These are phyloP conservation scores for thale cress (Arabidopsis thaliana) DNA, from an alignment of 345 rosid species.

Conservation along the genomic window TAIR10.1 NC_003070.9:6734501-6735000, in stretches of 20 bases:
- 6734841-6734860: conserved; percentile 41
- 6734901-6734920: conserved; percentile 30
- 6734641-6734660: conserved; percentile 14
- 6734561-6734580: conserved; percentile 92
- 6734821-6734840: conserved; percentile 1
- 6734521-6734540: conserved; percentile 95
- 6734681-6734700: background rate
- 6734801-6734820: conserved; percentile 24
- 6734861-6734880: conserved; percentile 37
- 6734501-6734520: conserved; percentile 76
- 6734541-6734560: conserved; percentile 96
- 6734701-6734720: conserved; percentile 13
- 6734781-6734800: conserved; percentile 6
- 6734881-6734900: conserved; percentile 35
- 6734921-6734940: background rate
- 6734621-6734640: conserved; percentile 82
- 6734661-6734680: conserved; percentile 1
- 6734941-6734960: background rate
- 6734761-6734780: background rate
- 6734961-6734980: background rate
- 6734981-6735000: too few species aligned
- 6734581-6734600: conserved; percentile 78
- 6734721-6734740: background rate
- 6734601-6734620: conserved; percentile 77
- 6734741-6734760: background rate